phyloP scores from a whole-genome alignment of 2,329 filamentous ascomycete species.

The Fusarium phyllophilum region DNA sequence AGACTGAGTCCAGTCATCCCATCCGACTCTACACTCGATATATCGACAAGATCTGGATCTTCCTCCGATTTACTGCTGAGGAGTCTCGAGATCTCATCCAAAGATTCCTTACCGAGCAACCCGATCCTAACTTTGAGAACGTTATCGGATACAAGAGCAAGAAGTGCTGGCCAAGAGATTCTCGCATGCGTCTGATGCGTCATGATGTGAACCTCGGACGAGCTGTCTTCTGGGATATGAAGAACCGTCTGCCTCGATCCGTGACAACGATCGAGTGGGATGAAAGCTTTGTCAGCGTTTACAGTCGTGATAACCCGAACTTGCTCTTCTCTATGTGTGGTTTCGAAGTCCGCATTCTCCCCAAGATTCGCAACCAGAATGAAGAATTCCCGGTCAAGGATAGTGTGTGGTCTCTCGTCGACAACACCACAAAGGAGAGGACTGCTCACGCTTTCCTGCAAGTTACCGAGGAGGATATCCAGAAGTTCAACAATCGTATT shows the following conservation, averaged over 20 bases:
- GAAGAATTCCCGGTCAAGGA: constrained; percentile 98
- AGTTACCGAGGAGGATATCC: constrained; percentile 96
- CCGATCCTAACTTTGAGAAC: constrained; percentile 98
- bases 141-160: constrained; percentile 99
- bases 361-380: constrained; percentile 93
- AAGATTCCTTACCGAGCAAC: constrained; percentile 96
- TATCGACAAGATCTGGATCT: constrained; percentile 98
- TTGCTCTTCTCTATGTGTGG: constrained; percentile 97
- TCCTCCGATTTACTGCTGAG: constrained; percentile 91
- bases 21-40: constrained; percentile 98
- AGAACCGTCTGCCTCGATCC: constrained; percentile 93
- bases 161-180: constrained; percentile 99
- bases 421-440: constrained; percentile 95
- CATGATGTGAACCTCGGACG: constrained; percentile 98
- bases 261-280: constrained; percentile 99
- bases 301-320: constrained; percentile 98
- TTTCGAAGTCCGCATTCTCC: constrained; percentile 95
- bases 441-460: constrained; percentile 98
- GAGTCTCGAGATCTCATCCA: constrained; percentile 97
- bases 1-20: constrained; percentile 91
- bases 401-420: constrained; percentile 96
- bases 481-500: constrained; percentile 99
- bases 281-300: constrained; percentile 97
- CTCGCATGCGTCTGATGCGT: constrained; percentile 96
- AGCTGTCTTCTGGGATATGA: constrained; percentile 98